Conservation (phyloP, 805 yeast genomes). For the Kluyveromyces dobzhanskii region DNA sequence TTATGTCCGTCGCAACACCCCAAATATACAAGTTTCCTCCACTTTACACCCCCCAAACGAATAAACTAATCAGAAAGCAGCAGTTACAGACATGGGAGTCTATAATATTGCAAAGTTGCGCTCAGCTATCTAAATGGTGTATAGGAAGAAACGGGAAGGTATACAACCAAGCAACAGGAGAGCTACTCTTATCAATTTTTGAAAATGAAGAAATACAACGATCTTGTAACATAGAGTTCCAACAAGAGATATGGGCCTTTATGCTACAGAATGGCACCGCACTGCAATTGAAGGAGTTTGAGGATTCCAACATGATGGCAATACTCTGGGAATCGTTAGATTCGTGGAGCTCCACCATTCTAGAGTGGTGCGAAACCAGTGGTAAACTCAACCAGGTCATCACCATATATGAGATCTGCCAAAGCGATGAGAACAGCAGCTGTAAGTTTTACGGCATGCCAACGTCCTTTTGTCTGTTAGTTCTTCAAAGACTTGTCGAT, state of each 20-base stretch:
- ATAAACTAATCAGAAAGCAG: constrained; percentile 63
- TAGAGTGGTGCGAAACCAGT: constrained; percentile 65
- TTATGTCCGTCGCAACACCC: no score
- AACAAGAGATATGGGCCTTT: constrained; percentile 44
- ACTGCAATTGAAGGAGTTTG: constrained; percentile 38
- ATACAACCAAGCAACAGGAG: background rate
- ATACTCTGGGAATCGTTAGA: constrained; percentile 63
- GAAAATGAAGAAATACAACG: constrained; percentile 45
- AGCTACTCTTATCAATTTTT: constrained; percentile 31
- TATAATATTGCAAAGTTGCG: constrained; percentile 1
- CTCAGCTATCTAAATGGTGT: constrained; percentile 3
- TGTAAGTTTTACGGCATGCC: constrained; percentile 62
- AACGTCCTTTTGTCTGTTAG: constrained; percentile 41
- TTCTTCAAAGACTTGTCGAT: constrained; percentile 50
- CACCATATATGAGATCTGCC: constrained; percentile 72
- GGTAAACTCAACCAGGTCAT: constrained; percentile 74
- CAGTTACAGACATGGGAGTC: constrained; percentile 70
- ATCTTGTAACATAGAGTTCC: constrained; percentile 44
- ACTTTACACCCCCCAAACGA: constrained; percentile 82
- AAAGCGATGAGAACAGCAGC: constrained; percentile 48
- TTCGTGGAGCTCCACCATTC: constrained; percentile 55
- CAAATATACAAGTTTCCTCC: constrained; percentile 77
- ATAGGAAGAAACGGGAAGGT: constrained; percentile 1
- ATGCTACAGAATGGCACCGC: constrained; percentile 53
- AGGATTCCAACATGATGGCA: constrained; percentile 14